Evolutionary conservation across 2,329 filamentous ascomycete species (phyloP).

Genomic region (Colletotrichum sp.): DNA sequence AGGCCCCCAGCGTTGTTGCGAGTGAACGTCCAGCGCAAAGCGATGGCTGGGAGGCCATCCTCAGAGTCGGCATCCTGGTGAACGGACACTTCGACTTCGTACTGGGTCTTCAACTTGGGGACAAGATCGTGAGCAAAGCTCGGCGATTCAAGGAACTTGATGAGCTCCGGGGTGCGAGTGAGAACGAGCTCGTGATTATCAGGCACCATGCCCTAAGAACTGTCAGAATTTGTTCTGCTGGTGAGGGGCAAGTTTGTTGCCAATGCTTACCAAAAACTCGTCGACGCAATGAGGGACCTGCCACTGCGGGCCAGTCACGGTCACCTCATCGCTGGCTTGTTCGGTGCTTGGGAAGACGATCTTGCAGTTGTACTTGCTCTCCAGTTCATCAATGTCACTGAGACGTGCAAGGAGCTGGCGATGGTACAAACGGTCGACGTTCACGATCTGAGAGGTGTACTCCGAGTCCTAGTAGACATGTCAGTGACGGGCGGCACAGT

Average conservation of each 20-base stretch:
- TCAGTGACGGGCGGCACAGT: not conserved
- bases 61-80: conserved; percentile 67
- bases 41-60: conserved; percentile 62
- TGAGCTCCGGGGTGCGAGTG: conserved; percentile 75
- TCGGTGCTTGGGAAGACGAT: conserved; percentile 98
- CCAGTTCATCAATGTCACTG: conserved; percentile 87
- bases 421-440: conserved; percentile 94
- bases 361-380: conserved; percentile 99
- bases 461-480: conserved; percentile 75
- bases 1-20: conserved; percentile 96
- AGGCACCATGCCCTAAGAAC: conserved; percentile 84
- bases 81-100: conserved; percentile 86
- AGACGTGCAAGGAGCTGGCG: conserved; percentile 90
- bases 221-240: not conserved
- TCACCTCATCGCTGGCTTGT: conserved; percentile 94
- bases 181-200: conserved; percentile 93
- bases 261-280: conserved; percentile 75
- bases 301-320: conserved; percentile 95
- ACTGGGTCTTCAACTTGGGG: conserved; percentile 85
- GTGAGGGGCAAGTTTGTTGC: not conserved
- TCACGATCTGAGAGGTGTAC: conserved; percentile 92
- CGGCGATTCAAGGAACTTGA: conserved; percentile 80
- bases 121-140: conserved; percentile 83
- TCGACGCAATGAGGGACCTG: conserved; percentile 97
- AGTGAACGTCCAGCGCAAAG: conserved; percentile 82